Evolutionary conservation across 768 basidiomycete genomes (phyloP), one percentile per base, ranked within the genome.

Genomic region (Tulasnella sp.): DNA sequence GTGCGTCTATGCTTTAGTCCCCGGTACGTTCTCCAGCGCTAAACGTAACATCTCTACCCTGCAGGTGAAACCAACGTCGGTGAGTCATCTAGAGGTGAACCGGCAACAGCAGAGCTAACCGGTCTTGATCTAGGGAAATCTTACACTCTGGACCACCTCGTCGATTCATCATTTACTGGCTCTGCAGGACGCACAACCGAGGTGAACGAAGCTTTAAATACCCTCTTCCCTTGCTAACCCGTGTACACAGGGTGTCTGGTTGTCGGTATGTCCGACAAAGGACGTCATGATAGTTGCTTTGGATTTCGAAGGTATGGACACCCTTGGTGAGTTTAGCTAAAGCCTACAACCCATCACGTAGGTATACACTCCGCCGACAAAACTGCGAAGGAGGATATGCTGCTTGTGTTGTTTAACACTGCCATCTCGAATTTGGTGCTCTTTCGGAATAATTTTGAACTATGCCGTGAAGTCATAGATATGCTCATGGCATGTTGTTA

Each of bases 321-420:
- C 25, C 17, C 42, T n/a, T n/a, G n/a, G n/a, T n/a, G n/a, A n/a
- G n/a, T n/a, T n/a, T n/a, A n/a, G n/a, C n/a, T n/a, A n/a, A n/a
- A n/a, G n/a, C n/a, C n/a, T n/a, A n/a, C n/a, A n/a, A n/a, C n/a
- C n/a, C n/a, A n/a, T 58, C 11, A 21, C 15, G 11, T 36, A 29
- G 81, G 80, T 49, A 79, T 82, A 1, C 78, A 81, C 60, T 79
- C 78, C 48, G 79, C 82, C 23, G 81, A 82, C 62, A 69, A 79
- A 0, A 80, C 79, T 1, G 71, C 76, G 9, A 79, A 82, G 65
- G 81, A 81, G 62, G 81, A 82, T 39, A 79, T 76, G 0, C 68
- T 82, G 2, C 71, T 82, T 0, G 81, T 82, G 2, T 65, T 82
- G 7, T 82, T 82, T 65, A 82, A 81, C 61, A 76, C 79, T 1